These are phyloP conservation scores for Setaria viridis DNA, from an alignment of 202 grass and related monocot species.

Conservation along the genomic window DNA sequence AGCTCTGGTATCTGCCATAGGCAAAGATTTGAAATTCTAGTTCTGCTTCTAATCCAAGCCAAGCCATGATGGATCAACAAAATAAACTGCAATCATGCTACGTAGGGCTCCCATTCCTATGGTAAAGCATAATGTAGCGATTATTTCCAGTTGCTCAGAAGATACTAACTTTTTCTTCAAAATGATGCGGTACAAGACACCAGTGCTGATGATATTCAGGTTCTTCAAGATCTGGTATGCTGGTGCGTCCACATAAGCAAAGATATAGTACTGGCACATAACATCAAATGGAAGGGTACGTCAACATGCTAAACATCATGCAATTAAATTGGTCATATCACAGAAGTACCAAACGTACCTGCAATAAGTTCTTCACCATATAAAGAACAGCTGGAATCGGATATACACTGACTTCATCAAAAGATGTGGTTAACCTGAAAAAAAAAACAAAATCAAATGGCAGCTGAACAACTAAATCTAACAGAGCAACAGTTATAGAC, in stretches of 20 bases:
- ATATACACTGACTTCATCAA: slow-evolving; percentile 91
- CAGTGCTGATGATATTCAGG: slow-evolving; percentile 96
- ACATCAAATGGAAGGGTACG: slow-evolving; percentile 16
- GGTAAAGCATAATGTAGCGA: not conserved
- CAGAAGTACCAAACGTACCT: slow-evolving; percentile 53
- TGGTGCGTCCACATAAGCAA: slow-evolving; percentile 87
- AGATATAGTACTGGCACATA: slow-evolving; percentile 89
- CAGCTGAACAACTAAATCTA: not conserved
- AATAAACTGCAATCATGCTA: not conserved
- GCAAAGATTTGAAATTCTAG: not conserved
- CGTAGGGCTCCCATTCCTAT: not conserved
- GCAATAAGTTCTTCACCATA: slow-evolving; percentile 88
- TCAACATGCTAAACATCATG: slow-evolving; percentile 26
- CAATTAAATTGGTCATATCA: slow-evolving; percentile 16
- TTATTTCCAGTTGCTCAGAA: not conserved
- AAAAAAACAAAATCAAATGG: slow-evolving; percentile 41
- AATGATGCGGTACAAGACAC: slow-evolving; percentile 85
- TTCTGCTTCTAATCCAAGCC: slow-evolving; percentile 6
- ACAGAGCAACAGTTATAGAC: slow-evolving; percentile 7
- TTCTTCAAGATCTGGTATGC: slow-evolving; percentile 99
- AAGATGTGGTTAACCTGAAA: slow-evolving; percentile 80
- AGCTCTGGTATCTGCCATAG: not conserved
- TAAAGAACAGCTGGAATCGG: slow-evolving; percentile 85
- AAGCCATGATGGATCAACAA: not conserved
- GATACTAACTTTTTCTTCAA: slow-evolving; percentile 85